A percentile compares a stretch with the other conserved stretches of the same genome.
These are phyloP conservation scores for Acacia melanoxylon DNA, from an alignment of 306 rosid species.

Conservation along the genomic window DNA sequence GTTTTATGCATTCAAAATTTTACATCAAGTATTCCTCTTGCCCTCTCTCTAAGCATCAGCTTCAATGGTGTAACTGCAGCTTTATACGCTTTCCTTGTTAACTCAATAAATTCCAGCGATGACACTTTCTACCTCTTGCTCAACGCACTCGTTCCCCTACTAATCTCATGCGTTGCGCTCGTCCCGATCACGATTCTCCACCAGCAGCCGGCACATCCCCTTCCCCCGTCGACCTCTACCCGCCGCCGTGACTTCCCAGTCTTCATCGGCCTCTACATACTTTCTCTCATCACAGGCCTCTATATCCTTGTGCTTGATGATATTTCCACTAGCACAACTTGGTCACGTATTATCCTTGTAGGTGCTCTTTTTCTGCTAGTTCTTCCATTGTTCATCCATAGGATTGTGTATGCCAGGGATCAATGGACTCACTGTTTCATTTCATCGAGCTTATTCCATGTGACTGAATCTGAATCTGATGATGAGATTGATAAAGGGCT, in stretches of 20 bases:
- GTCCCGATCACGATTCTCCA: slow-evolving; percentile 50
- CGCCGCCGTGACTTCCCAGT: slow-evolving; percentile 34
- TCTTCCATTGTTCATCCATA: slow-evolving; percentile 51
- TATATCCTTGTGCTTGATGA: slow-evolving; percentile 61
- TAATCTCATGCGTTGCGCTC: slow-evolving; percentile 47
- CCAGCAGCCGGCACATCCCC: slow-evolving; percentile 42
- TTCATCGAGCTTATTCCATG: slow-evolving; percentile 8
- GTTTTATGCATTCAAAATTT: slow-evolving; percentile 67
- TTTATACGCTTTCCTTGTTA: slow-evolving; percentile 64
- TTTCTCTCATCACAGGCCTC: slow-evolving; percentile 70
- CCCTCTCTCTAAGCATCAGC: slow-evolving; percentile 66
- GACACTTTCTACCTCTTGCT: slow-evolving; percentile 58
- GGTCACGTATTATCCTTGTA: slow-evolving; percentile 46
- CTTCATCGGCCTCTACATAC: slow-evolving; percentile 58
- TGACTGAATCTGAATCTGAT: not conserved
- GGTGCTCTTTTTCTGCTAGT: slow-evolving; percentile 61
- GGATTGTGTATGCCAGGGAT: slow-evolving; percentile 37
- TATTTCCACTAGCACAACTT: slow-evolving; percentile 27
- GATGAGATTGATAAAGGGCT: slow-evolving; percentile 57
- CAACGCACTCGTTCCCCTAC: slow-evolving; percentile 69
- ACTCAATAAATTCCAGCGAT: slow-evolving; percentile 55
- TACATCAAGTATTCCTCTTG: slow-evolving; percentile 58
- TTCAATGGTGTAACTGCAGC: slow-evolving; percentile 85
- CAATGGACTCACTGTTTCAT: slow-evolving; percentile 28
- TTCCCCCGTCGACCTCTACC: not conserved